Evolutionary conservation across 1,284 basidiomycete species (phyloP).

Genomic region (Sporisorium exsertum): DNA sequence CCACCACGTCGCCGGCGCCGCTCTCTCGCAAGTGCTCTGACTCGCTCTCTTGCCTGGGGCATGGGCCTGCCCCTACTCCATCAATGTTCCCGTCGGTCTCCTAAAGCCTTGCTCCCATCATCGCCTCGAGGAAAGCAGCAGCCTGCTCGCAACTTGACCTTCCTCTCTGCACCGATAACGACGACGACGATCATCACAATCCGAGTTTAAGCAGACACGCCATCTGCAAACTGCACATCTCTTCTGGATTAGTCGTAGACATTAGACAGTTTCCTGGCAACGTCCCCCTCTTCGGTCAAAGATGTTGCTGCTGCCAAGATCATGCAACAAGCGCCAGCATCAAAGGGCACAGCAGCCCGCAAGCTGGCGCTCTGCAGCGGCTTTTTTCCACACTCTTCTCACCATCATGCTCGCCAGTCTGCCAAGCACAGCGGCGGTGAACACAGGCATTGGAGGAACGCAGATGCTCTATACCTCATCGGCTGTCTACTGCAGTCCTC

Average conservation of each 20-base stretch:
- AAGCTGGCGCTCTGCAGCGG: constrained; percentile 1
- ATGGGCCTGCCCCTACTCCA: neutral
- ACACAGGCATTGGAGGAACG: constrained; percentile 31
- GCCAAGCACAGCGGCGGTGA: constrained; percentile 4
- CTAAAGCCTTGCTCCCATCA: neutral
- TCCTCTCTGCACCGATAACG: neutral
- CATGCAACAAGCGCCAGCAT: neutral
- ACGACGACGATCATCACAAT: neutral
- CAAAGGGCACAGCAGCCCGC: neutral
- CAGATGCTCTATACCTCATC: constrained; percentile 60
- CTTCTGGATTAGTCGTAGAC: neutral
- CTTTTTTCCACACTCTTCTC: constrained; percentile 11
- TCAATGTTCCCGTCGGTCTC: neutral
- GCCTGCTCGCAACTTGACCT: neutral
- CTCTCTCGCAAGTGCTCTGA: neutral
- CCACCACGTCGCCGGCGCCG: neutral
- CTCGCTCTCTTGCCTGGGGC: no score
- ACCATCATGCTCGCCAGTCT: constrained; percentile 10
- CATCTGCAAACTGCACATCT: no score
- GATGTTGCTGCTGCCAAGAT: constrained; percentile 2
- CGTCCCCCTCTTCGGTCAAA: neutral
- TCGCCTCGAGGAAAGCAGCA: neutral
- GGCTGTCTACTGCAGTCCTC: constrained; percentile 64
- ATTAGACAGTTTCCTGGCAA: neutral
- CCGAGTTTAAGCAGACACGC: no score